A percentile compares a stretch with the other conserved stretches of the same genome.
Evolutionary conservation across 225 moss, liverwort and hornwort species (phyloP).

Genomic region (Antitrichia curtipendula): DNA sequence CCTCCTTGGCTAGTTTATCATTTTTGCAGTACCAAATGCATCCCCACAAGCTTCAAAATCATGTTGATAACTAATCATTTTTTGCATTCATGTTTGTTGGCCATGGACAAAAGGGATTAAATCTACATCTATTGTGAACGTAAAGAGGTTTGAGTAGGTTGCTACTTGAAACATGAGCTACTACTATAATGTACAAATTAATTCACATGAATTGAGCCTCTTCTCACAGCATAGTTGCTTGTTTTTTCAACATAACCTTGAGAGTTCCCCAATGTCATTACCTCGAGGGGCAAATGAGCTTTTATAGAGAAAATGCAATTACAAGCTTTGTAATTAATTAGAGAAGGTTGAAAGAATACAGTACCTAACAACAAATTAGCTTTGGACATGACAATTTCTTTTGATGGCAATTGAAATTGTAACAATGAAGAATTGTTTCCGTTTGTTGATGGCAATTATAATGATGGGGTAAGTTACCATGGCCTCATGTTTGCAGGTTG

Average conservation of each 20-base stretch:
- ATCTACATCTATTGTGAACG: not conserved
- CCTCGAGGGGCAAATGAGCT: not conserved
- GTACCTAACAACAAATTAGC: no score
- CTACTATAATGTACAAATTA: not conserved
- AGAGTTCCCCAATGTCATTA: not conserved
- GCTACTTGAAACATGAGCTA: not conserved
- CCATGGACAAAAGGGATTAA: not conserved
- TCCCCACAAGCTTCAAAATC: not conserved
- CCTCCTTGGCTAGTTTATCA: constrained; percentile 28
- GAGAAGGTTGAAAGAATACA: not conserved
- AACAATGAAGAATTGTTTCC: no score
- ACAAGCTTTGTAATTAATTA: not conserved
- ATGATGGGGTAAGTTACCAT: not conserved
- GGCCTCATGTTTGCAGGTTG: constrained; percentile 5
- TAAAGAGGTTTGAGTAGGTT: not conserved
- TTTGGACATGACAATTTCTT: not conserved
- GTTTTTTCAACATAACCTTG: not conserved
- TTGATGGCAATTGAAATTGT: not conserved
- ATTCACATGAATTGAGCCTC: not conserved
- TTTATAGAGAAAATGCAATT: not conserved
- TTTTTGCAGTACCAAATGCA: constrained; percentile 3
- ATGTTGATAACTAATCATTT: not conserved
- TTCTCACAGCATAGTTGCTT: not conserved
- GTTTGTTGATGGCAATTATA: not conserved
- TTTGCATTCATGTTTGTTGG: not conserved